A percentile compares a stretch with the other conserved stretches of the same genome.
Conservation (phyloP, 2,329 filamentous ascomycete genomes). For the Beauveria pseudobassiana region DNA sequence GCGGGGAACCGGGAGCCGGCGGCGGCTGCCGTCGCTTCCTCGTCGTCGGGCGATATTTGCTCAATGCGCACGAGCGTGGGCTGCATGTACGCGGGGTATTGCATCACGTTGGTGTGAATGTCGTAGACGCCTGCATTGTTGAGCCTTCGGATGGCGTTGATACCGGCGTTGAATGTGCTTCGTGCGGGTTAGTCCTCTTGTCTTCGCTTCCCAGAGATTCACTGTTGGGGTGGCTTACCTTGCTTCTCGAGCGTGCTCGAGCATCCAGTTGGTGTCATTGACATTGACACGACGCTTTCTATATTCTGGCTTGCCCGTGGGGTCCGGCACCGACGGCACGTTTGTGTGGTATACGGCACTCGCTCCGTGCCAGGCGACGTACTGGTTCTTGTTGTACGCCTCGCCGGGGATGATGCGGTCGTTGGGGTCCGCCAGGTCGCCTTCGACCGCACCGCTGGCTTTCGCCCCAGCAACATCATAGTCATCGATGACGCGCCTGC, state of each 20-base stretch:
- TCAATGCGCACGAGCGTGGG: constrained; percentile 82
- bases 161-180: constrained; percentile 76
- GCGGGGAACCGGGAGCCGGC: constrained; percentile 36
- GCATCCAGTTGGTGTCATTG: constrained; percentile 92
- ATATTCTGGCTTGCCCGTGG: constrained; percentile 66
- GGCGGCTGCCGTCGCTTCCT: constrained; percentile 21
- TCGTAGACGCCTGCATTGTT: constrained; percentile 80
- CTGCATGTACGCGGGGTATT: constrained; percentile 82
- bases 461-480: constrained; percentile 73
- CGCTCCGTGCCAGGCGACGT: constrained; percentile 96
- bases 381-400: constrained; percentile 97
- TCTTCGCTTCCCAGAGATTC: not conserved
- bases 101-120: constrained; percentile 86
- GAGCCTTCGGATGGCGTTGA: constrained; percentile 59
- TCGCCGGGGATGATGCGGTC: constrained; percentile 72
- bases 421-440: constrained; percentile 84
- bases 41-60: constrained; percentile 47
- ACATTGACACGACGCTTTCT: constrained; percentile 84
- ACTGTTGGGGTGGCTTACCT: constrained; percentile 48
- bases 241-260: constrained; percentile 86
- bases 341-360: constrained; percentile 91
- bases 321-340: constrained; percentile 66
- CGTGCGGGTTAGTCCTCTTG: not conserved
- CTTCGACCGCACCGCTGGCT: constrained; percentile 73
- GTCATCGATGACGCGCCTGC: constrained; percentile 78